A percentile compares a stretch with the other conserved stretches of the same genome.
These are phyloP conservation scores for Flammula alnicola DNA, from an alignment of 1,284 basidiomycete species.

Conservation along the genomic window DNA sequence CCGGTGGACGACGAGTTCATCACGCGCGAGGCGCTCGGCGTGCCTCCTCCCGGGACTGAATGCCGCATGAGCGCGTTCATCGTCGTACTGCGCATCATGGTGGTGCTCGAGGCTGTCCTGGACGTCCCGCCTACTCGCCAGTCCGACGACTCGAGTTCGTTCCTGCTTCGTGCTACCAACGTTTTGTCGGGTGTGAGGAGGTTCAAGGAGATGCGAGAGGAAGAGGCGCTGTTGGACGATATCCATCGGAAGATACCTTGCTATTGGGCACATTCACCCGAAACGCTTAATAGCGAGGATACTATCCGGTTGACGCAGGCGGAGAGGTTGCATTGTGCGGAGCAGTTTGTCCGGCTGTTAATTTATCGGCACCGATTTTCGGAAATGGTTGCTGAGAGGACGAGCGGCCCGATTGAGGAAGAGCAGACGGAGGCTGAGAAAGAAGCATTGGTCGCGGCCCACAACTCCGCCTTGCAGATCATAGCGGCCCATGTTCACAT, in stretches of 20 bases:
- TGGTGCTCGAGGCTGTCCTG: slow-evolving; percentile 82
- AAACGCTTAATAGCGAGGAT: slow-evolving; percentile 84
- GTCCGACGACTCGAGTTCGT: slow-evolving; percentile 57
- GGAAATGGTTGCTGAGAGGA: slow-evolving; percentile 70
- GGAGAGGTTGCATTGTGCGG: slow-evolving; percentile 81
- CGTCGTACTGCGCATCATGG: slow-evolving; percentile 73
- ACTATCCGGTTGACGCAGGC: slow-evolving; percentile 88
- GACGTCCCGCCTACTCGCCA: slow-evolving; percentile 72
- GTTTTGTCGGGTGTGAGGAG: slow-evolving; percentile 58
- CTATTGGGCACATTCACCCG: slow-evolving; percentile 80
- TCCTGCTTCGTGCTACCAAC: slow-evolving; percentile 61
- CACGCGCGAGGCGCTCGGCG: slow-evolving; percentile 68
- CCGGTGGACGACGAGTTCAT: slow-evolving; percentile 90
- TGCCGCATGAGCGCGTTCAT: slow-evolving; percentile 84
- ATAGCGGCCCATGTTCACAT: slow-evolving; percentile 83
- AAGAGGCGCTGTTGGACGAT: slow-evolving; percentile 81
- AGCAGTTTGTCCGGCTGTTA: slow-evolving; percentile 83
- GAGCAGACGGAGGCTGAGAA: slow-evolving; percentile 66
- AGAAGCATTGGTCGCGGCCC: slow-evolving; percentile 71
- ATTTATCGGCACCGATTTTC: slow-evolving; percentile 79
- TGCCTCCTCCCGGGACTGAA: slow-evolving; percentile 71
- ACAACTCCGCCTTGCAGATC: slow-evolving; percentile 77
- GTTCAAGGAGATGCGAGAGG: slow-evolving; percentile 73
- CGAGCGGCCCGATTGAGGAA: slow-evolving; percentile 49
- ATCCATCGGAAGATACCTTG: slow-evolving; percentile 72